phyloP scores from a whole-genome alignment of 2,329 filamentous ascomycete species.

The Thermochaetoides dissita region DNA sequence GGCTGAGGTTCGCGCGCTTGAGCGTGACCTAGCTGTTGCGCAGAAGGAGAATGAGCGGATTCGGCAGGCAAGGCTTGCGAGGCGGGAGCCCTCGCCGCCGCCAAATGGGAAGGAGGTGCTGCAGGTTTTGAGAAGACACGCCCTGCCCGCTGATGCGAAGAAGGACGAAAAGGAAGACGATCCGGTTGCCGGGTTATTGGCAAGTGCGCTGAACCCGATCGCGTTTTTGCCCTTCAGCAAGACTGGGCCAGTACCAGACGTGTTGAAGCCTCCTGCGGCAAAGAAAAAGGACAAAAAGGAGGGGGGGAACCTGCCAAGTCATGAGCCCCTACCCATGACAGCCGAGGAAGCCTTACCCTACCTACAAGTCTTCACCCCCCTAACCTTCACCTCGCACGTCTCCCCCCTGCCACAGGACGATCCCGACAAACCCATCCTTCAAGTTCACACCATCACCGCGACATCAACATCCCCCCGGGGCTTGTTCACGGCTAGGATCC shows the following conservation, averaged over 20 bases:
- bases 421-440: conserved; percentile 25
- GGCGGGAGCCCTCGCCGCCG: conserved; percentile 16
- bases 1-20: conserved; percentile 40
- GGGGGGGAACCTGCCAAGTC: conserved; percentile 28
- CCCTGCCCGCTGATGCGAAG: conserved; percentile 23
- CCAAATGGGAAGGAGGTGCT: conserved; percentile 23
- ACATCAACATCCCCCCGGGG: conserved; percentile 31
- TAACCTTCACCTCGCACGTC: conserved; percentile 45
- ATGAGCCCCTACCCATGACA: conserved; percentile 49
- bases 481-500: conserved; percentile 43
- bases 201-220: conserved; percentile 36
- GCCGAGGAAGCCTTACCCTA: conserved; percentile 54
- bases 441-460: conserved; percentile 43
- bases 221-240: conserved; percentile 38
- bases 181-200: conserved; percentile 28
- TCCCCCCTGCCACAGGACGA: conserved; percentile 26
- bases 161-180: conserved; percentile 17
- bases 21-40: conserved; percentile 43
- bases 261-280: conserved; percentile 13
- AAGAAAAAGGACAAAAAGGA: conserved; percentile 22
- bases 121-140: conserved; percentile 27
- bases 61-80: conserved; percentile 26
- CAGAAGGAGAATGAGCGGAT: conserved; percentile 45
- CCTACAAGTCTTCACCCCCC: conserved; percentile 55
- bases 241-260: conserved; percentile 16